These are phyloP conservation scores for Neurospora sp. DNA, from an alignment of 2,329 filamentous ascomycete genomes.

Conservation along the genomic window DNA sequence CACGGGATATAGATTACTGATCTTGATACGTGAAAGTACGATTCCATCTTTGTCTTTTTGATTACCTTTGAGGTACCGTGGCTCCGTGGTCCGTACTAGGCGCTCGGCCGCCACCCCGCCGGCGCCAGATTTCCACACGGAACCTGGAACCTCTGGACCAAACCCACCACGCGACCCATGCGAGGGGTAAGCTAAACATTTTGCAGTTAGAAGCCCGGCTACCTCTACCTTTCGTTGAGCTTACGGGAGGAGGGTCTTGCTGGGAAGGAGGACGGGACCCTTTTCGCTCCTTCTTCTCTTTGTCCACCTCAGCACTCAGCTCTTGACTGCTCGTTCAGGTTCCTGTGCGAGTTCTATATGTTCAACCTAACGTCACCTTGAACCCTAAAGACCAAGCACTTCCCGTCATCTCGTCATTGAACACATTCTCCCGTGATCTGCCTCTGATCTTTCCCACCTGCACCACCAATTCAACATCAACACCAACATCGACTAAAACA, in stretches of 20 bases:
- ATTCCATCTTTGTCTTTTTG: neutral
- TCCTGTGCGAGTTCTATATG: neutral
- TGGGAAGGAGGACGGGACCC: neutral
- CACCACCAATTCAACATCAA: neutral
- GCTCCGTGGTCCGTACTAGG: neutral
- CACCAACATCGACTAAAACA: neutral
- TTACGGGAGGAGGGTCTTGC: neutral
- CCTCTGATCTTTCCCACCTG: neutral
- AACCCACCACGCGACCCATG: neutral
- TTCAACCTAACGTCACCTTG: neutral
- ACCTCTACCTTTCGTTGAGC: neutral
- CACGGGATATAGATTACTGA: neutral
- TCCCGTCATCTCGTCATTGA: neutral
- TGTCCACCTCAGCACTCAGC: neutral
- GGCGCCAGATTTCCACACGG: neutral
- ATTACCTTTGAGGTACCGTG: neutral
- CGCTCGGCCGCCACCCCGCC: neutral
- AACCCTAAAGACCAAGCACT: neutral
- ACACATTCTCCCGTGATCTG: neutral
- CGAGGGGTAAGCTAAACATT: neutral
- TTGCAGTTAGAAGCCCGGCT: neutral
- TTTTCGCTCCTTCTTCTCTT: neutral
- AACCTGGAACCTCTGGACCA: neutral
- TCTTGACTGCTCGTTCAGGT: neutral
- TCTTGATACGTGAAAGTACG: neutral